Percentiles rank a stretch among this genome's conserved stretches.
phyloP scores from a whole-genome alignment of 495 filamentous ascomycete genomes.

The Xylaria nigripes region DNA sequence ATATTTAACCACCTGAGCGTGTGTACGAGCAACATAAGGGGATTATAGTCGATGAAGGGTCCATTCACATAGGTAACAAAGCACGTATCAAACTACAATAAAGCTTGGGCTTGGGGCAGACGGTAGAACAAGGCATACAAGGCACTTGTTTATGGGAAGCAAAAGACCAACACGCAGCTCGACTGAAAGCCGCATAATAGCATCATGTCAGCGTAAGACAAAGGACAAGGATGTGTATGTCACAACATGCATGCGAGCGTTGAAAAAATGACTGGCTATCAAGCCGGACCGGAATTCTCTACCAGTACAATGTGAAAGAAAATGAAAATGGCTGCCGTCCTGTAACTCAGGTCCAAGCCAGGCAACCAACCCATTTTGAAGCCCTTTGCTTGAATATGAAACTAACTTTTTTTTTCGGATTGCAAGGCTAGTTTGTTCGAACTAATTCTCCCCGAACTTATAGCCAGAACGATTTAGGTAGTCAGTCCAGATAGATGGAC shows the following conservation, averaged over 20 bases:
- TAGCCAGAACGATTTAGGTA: conserved; percentile 19
- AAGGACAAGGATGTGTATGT: neutral
- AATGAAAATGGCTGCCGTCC: conserved; percentile 12
- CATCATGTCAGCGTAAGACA: neutral
- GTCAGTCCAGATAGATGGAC: conserved; percentile 10
- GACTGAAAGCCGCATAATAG: neutral
- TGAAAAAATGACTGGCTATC: conserved; percentile 3
- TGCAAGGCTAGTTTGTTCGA: conserved; percentile 15
- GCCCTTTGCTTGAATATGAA: conserved; percentile 15
- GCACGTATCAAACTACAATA: neutral
- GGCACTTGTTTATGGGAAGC: neutral
- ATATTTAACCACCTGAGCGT: neutral
- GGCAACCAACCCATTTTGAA: conserved; percentile 11
- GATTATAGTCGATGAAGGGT: neutral
- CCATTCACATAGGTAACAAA: neutral
- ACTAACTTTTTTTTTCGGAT: conserved; percentile 26
- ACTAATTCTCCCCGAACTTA: conserved; percentile 15
- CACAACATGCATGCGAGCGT: neutral
- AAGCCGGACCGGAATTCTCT: conserved; percentile 7
- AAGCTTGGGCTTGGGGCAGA: neutral
- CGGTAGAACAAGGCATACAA: neutral
- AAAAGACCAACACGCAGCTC: neutral
- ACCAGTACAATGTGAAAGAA: conserved; percentile 17
- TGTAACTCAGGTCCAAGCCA: conserved; percentile 11
- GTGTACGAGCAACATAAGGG: neutral